Conservation (phyloP, 352 stramenopile genomes). For the Globisporangium recalcitrans region DNA sequence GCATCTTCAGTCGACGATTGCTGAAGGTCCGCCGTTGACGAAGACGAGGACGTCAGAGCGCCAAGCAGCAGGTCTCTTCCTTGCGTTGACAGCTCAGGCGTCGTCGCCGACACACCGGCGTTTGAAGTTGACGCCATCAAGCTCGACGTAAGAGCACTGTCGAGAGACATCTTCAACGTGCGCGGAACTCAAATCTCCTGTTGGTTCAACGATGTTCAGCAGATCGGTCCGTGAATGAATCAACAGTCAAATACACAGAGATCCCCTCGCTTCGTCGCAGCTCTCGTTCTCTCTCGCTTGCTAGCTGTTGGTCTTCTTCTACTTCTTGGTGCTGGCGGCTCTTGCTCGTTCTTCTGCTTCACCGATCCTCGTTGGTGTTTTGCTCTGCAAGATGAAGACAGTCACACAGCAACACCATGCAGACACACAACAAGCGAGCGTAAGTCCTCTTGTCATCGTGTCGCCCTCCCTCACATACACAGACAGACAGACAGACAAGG, state of each 20-base stretch:
- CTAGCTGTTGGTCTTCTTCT: neutral
- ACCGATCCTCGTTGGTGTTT: constrained; percentile 1
- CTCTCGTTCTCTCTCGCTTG: constrained; percentile 6
- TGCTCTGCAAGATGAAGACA: neutral
- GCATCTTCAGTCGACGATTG: constrained; percentile 1
- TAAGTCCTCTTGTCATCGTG: constrained; percentile 12
- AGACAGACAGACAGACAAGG: constrained; percentile 11
- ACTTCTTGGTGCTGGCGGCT: neutral
- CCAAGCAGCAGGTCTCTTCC: constrained; percentile 41
- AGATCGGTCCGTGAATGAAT: neutral
- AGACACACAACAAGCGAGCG: neutral
- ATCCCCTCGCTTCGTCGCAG: constrained; percentile 18
- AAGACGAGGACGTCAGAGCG: constrained; percentile 20
- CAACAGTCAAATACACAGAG: neutral
- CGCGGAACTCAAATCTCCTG: neutral
- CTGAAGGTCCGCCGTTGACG: neutral
- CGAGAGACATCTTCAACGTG: constrained; percentile 8
- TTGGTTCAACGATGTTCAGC: too few species aligned
- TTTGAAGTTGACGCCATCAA: neutral
- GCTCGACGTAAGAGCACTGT: constrained; percentile 5
- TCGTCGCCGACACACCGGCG: constrained; percentile 8
- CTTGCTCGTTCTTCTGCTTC: neutral
- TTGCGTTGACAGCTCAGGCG: constrained; percentile 29
- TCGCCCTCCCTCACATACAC: constrained; percentile 3
- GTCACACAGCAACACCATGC: neutral